Percentiles rank a stretch among this genome's conserved stretches.
Evolutionary conservation across 2,329 filamentous ascomycete species (phyloP).

Genomic region (Arachnomyces sp.): DNA sequence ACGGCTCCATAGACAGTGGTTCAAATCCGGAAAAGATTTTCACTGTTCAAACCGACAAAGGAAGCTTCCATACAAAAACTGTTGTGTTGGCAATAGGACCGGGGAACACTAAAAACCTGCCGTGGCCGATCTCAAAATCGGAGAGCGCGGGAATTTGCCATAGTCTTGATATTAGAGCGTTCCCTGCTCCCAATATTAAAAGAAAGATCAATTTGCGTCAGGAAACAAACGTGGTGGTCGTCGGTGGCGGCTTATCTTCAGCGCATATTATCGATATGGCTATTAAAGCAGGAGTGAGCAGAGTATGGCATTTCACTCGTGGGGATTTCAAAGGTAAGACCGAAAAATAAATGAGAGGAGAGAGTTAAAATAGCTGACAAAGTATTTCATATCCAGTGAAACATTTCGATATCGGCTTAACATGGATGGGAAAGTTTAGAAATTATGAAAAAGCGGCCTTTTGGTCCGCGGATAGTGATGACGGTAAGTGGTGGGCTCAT

Average conservation of each 20-base stretch:
- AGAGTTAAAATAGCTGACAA: slow-evolving; percentile 7
- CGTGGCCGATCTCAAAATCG: slow-evolving; percentile 28
- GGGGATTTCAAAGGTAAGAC: slow-evolving; percentile 39
- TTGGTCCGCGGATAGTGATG: slow-evolving; percentile 66
- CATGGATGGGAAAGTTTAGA: slow-evolving; percentile 76
- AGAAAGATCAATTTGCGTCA: slow-evolving; percentile 44
- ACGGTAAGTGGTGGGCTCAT: slow-evolving; percentile 29
- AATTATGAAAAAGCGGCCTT: slow-evolving; percentile 71
- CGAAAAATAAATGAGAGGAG: neutral
- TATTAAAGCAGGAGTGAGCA: slow-evolving; percentile 56
- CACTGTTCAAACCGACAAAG: slow-evolving; percentile 51
- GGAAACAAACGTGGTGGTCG: slow-evolving; percentile 59
- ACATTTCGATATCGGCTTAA: slow-evolving; percentile 67
- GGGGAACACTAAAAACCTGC: slow-evolving; percentile 51
- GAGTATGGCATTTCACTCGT: slow-evolving; percentile 65
- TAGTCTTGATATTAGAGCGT: slow-evolving; percentile 54
- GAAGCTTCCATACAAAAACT: slow-evolving; percentile 49
- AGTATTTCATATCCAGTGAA: slow-evolving; percentile 44
- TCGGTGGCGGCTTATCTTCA: slow-evolving; percentile 70
- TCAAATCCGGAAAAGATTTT: slow-evolving; percentile 50
- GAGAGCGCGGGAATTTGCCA: slow-evolving; percentile 51
- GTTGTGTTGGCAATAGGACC: slow-evolving; percentile 67
- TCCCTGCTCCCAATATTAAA: slow-evolving; percentile 49
- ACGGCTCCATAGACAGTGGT: slow-evolving; percentile 34
- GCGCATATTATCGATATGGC: slow-evolving; percentile 65